Conservation (phyloP, 768 basidiomycete species). For the Macrocybe gigantea region DNA sequence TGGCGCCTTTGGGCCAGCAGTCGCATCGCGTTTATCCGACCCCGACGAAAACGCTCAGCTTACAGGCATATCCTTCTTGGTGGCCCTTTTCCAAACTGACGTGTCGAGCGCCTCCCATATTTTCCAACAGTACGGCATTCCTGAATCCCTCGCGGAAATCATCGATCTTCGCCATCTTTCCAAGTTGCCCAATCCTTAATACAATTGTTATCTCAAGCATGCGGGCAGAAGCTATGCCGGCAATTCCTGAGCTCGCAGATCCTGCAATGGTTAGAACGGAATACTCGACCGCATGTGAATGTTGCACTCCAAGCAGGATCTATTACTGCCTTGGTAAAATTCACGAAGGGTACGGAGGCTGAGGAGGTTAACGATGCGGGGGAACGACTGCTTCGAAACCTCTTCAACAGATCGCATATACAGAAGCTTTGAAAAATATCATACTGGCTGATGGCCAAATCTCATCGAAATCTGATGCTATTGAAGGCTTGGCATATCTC, state of each 20-base stretch:
- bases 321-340: slow-evolving; percentile 73
- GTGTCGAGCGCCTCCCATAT: slow-evolving; percentile 59
- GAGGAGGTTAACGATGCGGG: slow-evolving; percentile 33
- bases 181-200: slow-evolving; percentile 56
- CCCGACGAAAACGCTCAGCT: slow-evolving; percentile 48
- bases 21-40: slow-evolving; percentile 48
- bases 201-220: slow-evolving; percentile 70
- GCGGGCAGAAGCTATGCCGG: slow-evolving; percentile 70
- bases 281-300: slow-evolving; percentile 43
- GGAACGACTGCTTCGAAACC: slow-evolving; percentile 7
- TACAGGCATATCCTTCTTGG: slow-evolving; percentile 57
- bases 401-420: slow-evolving; percentile 29
- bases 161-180: slow-evolving; percentile 54
- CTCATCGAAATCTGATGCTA: slow-evolving; percentile 50
- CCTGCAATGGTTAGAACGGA: slow-evolving; percentile 61
- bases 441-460: slow-evolving; percentile 34
- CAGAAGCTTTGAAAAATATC: slow-evolving; percentile 51
- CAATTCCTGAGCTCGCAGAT: slow-evolving; percentile 50
- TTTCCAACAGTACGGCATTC: slow-evolving; percentile 54
- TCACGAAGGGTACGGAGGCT: slow-evolving; percentile 49
- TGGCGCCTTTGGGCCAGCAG: slow-evolving; percentile 42
- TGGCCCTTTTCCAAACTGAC: slow-evolving; percentile 84
- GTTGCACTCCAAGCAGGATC: slow-evolving; percentile 50
- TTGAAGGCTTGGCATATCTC: slow-evolving; percentile 86
- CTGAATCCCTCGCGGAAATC: slow-evolving; percentile 62